A percentile compares a stretch with the other conserved stretches of the same genome.
These are phyloP conservation scores for Solanum rostratum DNA, from an alignment of 257 asterid species.

Conservation along the genomic window DNA sequence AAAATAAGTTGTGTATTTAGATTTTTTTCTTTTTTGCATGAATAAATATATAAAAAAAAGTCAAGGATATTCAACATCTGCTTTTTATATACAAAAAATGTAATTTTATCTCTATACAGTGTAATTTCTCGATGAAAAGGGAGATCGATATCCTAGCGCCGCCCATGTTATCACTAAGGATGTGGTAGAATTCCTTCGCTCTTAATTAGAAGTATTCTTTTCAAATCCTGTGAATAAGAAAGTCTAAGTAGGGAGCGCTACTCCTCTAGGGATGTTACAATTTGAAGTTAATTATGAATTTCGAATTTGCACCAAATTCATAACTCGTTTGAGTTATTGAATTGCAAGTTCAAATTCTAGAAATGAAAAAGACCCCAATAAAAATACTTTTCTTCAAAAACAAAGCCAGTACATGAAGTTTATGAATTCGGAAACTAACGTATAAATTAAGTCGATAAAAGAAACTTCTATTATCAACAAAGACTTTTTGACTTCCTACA, in stretches of 20 bases:
- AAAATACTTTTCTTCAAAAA: rapidly evolving
- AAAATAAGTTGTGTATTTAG: too few relatives aligned
- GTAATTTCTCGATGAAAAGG: not conserved
- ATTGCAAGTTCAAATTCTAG: not conserved
- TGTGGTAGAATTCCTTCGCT: not conserved
- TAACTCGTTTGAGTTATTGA: not conserved
- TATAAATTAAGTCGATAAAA: not conserved
- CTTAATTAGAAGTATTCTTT: not conserved
- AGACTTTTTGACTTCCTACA: not conserved
- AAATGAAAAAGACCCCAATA: not conserved
- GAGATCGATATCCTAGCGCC: not conserved
- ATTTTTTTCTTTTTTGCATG: too few relatives aligned
- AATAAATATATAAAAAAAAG: not conserved
- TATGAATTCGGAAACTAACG: not conserved
- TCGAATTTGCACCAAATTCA: not conserved
- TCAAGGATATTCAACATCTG: not conserved
- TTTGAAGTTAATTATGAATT: not conserved
- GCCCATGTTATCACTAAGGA: not conserved
- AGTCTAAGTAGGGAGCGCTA: too few relatives aligned
- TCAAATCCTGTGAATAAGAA: not conserved
- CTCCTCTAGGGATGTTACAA: not conserved
- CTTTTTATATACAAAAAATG: too few relatives aligned
- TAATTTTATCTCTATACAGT: not conserved
- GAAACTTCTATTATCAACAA: not conserved
- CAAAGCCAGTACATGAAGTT: not conserved